phyloP scores from a whole-genome alignment of 176 grass and related monocot genomes.

The Juncus effusus region DNA sequence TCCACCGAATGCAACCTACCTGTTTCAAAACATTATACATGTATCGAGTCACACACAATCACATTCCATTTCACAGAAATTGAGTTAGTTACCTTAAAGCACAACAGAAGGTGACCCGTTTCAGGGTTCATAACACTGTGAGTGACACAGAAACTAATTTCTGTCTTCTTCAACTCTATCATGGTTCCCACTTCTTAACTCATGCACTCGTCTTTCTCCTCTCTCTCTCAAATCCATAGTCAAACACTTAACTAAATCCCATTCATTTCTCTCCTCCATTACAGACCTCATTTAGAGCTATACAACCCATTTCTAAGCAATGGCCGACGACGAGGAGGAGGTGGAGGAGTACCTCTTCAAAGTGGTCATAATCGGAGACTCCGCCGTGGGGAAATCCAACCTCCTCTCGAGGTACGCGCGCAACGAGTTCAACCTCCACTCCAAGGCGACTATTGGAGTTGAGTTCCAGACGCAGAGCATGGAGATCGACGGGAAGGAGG shows the following conservation, averaged over 20 bases:
- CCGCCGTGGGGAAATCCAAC: slow-evolving; percentile 24
- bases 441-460: slow-evolving; percentile 23
- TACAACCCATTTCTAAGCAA: background rate
- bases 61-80: too few relatives aligned
- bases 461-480: slow-evolving; percentile 32
- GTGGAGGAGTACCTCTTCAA: slow-evolving; percentile 33
- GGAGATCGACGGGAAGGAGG: slow-evolving; percentile 29
- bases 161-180: background rate
- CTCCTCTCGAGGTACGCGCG: slow-evolving; percentile 21
- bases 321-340: slow-evolving; percentile 24
- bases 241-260: background rate
- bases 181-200: slow-evolving; percentile 24
- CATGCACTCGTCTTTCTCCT: slow-evolving; percentile 13
- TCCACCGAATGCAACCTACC: too few relatives aligned
- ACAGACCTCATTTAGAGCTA: background rate
- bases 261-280: background rate
- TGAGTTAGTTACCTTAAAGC: too few relatives aligned
- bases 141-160: too few relatives aligned
- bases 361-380: slow-evolving; percentile 25
- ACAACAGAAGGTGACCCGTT: too few relatives aligned
- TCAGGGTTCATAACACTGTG: too few relatives aligned
- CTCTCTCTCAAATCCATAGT: slow-evolving; percentile 15
- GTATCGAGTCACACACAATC: too few relatives aligned
- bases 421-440: slow-evolving; percentile 30
- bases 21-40: too few relatives aligned